These are phyloP conservation scores for Cunninghamia lanceolata DNA, from an alignment of 75 land plant species.

Conservation along the genomic window DNA sequence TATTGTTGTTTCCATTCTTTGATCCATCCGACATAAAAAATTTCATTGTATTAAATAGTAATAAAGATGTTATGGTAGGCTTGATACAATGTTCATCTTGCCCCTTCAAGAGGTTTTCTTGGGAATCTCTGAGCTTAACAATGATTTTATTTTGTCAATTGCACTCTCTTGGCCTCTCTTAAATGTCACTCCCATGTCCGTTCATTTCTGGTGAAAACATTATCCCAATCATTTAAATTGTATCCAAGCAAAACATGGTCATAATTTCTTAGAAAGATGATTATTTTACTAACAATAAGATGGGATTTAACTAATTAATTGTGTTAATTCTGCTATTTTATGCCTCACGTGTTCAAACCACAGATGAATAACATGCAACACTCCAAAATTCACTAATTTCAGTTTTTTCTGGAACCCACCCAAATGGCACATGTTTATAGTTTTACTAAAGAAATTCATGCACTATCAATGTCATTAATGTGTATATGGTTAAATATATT, in stretches of 20 bases:
- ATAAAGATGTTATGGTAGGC: no score
- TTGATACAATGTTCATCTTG: no score
- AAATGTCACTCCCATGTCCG: background rate
- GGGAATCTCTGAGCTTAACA: no score
- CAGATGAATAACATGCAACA: background rate
- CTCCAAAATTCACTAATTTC: background rate
- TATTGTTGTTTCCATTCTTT: no score
- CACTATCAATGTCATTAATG: background rate
- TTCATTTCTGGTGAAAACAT: background rate
- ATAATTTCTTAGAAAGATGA: background rate
- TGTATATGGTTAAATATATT: background rate
- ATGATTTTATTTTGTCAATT: no score
- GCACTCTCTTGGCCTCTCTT: background rate
- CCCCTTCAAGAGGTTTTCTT: no score
- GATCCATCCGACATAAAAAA: no score
- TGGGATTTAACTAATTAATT: background rate
- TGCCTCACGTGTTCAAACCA: background rate
- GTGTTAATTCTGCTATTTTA: background rate
- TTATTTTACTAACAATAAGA: no score
- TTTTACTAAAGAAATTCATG: background rate
- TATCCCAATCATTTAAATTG: background rate
- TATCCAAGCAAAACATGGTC: background rate
- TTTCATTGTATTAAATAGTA: no score
- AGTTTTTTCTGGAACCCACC: background rate
- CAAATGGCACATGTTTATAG: background rate